Conservation (phyloP, 345 rosid genomes). For the Linum lewisii region DNA sequence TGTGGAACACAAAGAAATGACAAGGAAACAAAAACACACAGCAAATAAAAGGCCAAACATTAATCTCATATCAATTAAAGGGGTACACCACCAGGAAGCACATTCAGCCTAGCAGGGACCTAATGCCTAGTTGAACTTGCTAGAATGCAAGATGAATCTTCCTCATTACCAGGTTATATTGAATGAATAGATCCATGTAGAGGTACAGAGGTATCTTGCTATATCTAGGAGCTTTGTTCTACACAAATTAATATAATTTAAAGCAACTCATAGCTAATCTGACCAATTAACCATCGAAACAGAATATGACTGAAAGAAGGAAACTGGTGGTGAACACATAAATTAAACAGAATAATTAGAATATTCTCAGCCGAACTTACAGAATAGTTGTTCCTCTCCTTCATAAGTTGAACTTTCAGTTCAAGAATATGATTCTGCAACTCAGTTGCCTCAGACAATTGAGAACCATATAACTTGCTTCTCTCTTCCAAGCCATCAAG, state of each 20-base stretch:
- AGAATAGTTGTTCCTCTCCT: conserved; percentile 56
- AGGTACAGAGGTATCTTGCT: too few species aligned
- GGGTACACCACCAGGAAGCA: neutral
- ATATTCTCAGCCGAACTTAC: conserved; percentile 32
- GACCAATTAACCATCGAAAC: too few species aligned
- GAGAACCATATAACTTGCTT: conserved; percentile 36
- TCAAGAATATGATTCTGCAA: conserved; percentile 39
- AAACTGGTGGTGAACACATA: too few species aligned
- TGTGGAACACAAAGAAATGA: neutral
- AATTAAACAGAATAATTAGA: too few species aligned
- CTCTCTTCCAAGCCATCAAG: conserved; percentile 55
- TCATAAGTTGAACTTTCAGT: conserved; percentile 52
- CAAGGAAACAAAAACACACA: neutral
- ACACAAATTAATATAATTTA: too few species aligned
- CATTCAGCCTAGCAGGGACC: neutral
- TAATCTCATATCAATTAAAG: neutral
- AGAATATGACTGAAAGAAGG: too few species aligned
- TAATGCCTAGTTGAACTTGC: conserved; percentile 30
- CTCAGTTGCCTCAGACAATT: conserved; percentile 32
- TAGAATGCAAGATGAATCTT: too few species aligned
- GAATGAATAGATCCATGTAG: too few species aligned
- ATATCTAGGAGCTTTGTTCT: too few species aligned
- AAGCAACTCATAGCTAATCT: too few species aligned
- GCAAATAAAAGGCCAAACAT: neutral
- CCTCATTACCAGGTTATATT: too few species aligned